Evolutionary conservation across 2,329 filamentous ascomycete genomes (phyloP).

Genomic region (Ascochyta viciae-villosae): DNA sequence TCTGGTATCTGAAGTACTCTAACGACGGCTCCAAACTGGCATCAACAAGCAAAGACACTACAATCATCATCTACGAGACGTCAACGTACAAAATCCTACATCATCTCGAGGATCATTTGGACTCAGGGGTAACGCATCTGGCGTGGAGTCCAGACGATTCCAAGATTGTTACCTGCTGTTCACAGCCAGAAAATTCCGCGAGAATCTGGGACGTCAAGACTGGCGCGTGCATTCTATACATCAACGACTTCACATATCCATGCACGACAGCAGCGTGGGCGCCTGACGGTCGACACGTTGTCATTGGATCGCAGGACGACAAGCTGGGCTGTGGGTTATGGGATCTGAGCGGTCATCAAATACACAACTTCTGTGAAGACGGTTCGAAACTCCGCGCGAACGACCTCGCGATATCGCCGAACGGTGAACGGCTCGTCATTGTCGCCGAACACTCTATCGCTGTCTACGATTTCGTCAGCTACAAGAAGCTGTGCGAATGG

Average conservation of each 20-base stretch:
- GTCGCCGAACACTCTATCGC: constrained; percentile 76
- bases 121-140: constrained; percentile 77
- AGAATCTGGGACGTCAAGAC: constrained; percentile 71
- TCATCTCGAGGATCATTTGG: constrained; percentile 68
- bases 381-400: constrained; percentile 72
- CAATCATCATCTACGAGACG: constrained; percentile 84
- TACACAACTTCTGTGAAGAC: constrained; percentile 69
- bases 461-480: constrained; percentile 80
- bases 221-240: constrained; percentile 62
- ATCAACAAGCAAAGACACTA: constrained; percentile 77
- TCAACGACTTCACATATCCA: constrained; percentile 78
- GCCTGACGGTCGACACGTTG: constrained; percentile 76
- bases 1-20: constrained; percentile 92
- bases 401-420: constrained; percentile 81
- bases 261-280: constrained; percentile 93
- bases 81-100: constrained; percentile 70
- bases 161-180: constrained; percentile 83
- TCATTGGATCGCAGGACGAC: constrained; percentile 65
- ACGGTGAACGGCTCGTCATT: constrained; percentile 81
- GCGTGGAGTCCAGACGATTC: constrained; percentile 92
- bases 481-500: constrained; percentile 77
- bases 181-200: constrained; percentile 69
- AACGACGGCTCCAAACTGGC: constrained; percentile 84
- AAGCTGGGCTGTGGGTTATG: constrained; percentile 57
- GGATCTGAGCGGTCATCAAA: constrained; percentile 67